Base-by-base conservation (phyloP, 2,329 filamentous ascomycete genomes). In the Pseudocercospora ulei region DNA sequence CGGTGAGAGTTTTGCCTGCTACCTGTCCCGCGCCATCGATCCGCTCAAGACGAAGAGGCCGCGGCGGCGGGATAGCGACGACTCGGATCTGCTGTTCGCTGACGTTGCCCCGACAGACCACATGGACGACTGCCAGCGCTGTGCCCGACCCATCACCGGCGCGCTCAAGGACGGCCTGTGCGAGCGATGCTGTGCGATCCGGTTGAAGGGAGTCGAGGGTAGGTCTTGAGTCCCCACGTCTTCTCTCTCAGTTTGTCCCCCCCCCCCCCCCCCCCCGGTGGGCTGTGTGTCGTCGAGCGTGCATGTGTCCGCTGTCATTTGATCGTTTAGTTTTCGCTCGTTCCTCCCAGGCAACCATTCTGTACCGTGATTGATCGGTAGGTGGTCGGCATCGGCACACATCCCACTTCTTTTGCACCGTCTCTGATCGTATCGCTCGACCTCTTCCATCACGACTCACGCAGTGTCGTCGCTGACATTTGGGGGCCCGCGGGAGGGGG, bases 51-150 rank as follows among this genome's bases (percentile, higher is more conserved):
- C 29, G 11, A 45, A 38, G 20, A 29, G 29, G 11, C 26, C 28
- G 5, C 34, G 42, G 33, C 29, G 29, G 12, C 29, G 29, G 12
- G 30, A 33, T 8, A 43, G 28, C 20, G 22, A 31, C 9, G 45
- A 46, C 34, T 42, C 38, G 25, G 47, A 45, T 17, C 13, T 43
- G 35, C 43, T 41, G 30, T 48, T 50, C 24, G 47, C 49, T 46
- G 49, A 50, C 41, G 39, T 38, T 37, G 50, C 39, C 24, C 33
- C 39, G 7, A 19, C 12, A 30, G 43, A 35, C 9, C 38, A 35
- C 8, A 34, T 47, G 34, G 41, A 49, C n/a, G 11, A 11, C 4
- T 50, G 50, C 34, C 17, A 29, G 29, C 24, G 42, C 5, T 50
- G 48, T 37, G 42, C 35, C 8, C 27, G 22, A 24, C 26, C 25